A percentile compares a stretch with the other conserved stretches of the same genome.
phyloP scores from a whole-genome alignment of 2,329 filamentous ascomycete genomes.

The Bipolaris zeicola region DNA sequence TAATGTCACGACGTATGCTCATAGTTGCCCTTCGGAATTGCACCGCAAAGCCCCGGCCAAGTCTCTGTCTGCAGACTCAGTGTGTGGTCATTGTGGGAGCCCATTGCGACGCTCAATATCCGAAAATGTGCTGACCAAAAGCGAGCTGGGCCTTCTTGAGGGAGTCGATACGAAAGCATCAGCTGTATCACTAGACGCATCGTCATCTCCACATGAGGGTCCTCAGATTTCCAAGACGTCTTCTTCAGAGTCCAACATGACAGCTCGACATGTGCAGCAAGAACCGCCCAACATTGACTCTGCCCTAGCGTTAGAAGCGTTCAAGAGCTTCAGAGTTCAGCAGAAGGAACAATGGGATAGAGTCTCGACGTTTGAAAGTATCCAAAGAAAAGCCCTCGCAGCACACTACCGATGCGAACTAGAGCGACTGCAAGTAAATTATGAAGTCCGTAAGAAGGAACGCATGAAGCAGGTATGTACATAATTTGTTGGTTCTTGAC shows the following conservation, averaged over 20 bases:
- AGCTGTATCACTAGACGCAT: conserved; percentile 26
- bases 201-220: conserved; percentile 15
- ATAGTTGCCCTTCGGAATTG: conserved; percentile 33
- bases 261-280: conserved; percentile 17
- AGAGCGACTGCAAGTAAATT: conserved; percentile 26
- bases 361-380: conserved; percentile 40
- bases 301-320: conserved; percentile 35
- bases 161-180: conserved; percentile 15
- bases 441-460: conserved; percentile 28
- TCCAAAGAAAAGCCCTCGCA: conserved; percentile 39
- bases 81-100: conserved; percentile 47
- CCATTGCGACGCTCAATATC: conserved; percentile 50
- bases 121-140: conserved; percentile 45
- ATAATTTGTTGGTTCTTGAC: background rate
- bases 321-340: conserved; percentile 31
- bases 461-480: conserved; percentile 38
- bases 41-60: conserved; percentile 34
- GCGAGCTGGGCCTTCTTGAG: conserved; percentile 44
- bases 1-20: conserved; percentile 24
- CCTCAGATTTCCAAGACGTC: conserved; percentile 12
- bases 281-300: conserved; percentile 28
- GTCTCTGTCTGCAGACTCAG: conserved; percentile 32
- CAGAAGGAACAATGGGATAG: conserved; percentile 41
- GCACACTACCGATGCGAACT: conserved; percentile 33
- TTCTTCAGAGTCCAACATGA: conserved; percentile 11